Percentiles rank a stretch among this genome's conserved stretches.
Conservation (phyloP, 1,284 basidiomycete species). For the Apiotrichum laibachii region DNA sequence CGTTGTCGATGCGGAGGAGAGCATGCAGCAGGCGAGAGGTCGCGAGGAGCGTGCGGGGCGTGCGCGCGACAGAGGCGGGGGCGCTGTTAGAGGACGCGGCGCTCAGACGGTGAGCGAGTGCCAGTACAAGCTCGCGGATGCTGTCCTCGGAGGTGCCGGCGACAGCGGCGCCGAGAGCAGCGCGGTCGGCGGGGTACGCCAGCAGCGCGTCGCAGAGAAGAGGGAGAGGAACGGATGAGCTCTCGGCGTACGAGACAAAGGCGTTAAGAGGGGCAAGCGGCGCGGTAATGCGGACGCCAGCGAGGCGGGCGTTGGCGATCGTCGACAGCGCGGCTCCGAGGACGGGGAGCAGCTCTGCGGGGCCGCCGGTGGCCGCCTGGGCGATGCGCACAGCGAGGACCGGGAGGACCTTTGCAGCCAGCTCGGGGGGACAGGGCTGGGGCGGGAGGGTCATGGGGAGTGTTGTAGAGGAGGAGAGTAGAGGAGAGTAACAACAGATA, state of each 20-base stretch:
- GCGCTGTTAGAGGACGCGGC: neutral
- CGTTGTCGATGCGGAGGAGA: slow-evolving; percentile 10
- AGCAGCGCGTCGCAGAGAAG: slow-evolving; percentile 18
- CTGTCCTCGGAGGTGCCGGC: neutral
- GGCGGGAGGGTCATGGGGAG: neutral
- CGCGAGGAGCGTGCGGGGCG: slow-evolving; percentile 4
- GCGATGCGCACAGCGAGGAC: slow-evolving; percentile 9
- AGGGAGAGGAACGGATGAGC: neutral
- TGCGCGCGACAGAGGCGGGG: neutral
- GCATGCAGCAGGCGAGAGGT: slow-evolving; percentile 14
- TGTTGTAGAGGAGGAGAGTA: neutral
- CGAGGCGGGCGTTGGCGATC: slow-evolving; percentile 13
- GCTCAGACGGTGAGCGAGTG: neutral
- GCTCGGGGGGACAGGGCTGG: slow-evolving; percentile 6
- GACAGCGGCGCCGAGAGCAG: slow-evolving; percentile 9
- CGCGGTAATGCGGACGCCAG: neutral
- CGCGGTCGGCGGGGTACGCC: slow-evolving; percentile 17
- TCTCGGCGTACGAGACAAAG: slow-evolving; percentile 7
- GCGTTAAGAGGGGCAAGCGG: slow-evolving; percentile 17
- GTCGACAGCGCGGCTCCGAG: slow-evolving; percentile 8
- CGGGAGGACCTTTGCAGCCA: slow-evolving; percentile 10
- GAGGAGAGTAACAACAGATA: too few relatives aligned
- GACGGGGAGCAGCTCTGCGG: slow-evolving; percentile 3
- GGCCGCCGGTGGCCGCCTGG: slow-evolving; percentile 3
- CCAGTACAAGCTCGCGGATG: neutral